phyloP scores from a whole-genome alignment of 169 alveolate genomes.

The Cryptosporidium ubiquitum region DNA sequence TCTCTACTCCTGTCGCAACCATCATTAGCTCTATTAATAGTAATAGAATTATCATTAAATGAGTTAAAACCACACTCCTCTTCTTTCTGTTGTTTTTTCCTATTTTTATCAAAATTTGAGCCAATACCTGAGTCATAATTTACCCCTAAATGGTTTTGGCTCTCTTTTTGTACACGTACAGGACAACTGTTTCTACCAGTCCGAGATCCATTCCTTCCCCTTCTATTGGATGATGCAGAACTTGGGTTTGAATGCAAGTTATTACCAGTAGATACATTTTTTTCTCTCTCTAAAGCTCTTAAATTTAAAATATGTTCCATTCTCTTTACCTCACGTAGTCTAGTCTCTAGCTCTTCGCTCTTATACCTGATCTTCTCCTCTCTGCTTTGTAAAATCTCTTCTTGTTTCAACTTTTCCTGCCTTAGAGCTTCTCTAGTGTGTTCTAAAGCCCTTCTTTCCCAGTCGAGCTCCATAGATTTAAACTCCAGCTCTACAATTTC shows the following conservation, averaged over 20 bases:
- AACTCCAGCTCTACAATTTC: conserved; percentile 25
- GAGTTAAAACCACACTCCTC: background rate
- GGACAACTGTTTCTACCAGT: background rate
- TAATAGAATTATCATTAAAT: background rate
- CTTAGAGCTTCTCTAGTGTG: conserved; percentile 8
- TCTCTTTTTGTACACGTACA: background rate
- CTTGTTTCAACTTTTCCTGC: conserved; percentile 11
- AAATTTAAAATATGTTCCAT: conserved; percentile 11
- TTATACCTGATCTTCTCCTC: conserved; percentile 22
- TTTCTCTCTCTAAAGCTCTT: background rate
- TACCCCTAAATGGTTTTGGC: background rate
- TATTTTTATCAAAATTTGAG: background rate
- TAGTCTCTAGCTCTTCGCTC: background rate
- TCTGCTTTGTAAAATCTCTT: conserved; percentile 23
- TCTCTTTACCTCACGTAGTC: conserved; percentile 42
- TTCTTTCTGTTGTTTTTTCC: background rate
- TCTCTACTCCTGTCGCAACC: background rate
- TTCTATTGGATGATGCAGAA: background rate
- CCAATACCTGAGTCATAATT: background rate
- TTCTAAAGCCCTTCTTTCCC: conserved; percentile 39
- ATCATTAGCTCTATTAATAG: too few species aligned
- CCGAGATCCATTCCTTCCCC: background rate
- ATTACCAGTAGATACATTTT: background rate
- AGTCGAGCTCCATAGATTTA: conserved; percentile 42
- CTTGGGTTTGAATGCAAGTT: background rate